Conservation (phyloP, 495 filamentous ascomycete genomes). For the Aspergillus carlsbadensis region DNA sequence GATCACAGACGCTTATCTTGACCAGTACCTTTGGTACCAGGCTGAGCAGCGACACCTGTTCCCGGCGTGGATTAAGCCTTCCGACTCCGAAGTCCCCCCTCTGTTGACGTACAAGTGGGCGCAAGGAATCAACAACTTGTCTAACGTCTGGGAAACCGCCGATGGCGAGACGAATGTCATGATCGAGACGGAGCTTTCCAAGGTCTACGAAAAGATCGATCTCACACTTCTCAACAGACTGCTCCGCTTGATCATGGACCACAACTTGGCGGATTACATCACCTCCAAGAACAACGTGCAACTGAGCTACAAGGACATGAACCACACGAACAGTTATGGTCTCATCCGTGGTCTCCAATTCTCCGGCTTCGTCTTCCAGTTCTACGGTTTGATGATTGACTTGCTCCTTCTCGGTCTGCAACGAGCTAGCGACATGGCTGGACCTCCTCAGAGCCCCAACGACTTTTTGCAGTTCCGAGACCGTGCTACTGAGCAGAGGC, state of each 20-base stretch:
- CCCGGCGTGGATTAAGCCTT: constrained; percentile 99
- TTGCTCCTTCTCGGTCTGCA: constrained; percentile 89
- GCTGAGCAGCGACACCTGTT: constrained; percentile 98
- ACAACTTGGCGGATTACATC: constrained; percentile 99
- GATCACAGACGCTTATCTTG: constrained; percentile 98
- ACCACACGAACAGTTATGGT: constrained; percentile 97
- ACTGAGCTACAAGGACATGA: constrained; percentile 99
- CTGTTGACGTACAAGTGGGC: constrained; percentile 98
- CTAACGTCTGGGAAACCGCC: constrained; percentile 91
- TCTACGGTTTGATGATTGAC: constrained; percentile 95
- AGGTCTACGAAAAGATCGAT: constrained; percentile 99
- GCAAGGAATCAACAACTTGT: constrained; percentile 99
- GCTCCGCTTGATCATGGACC: constrained; percentile 96
- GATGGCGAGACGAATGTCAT: constrained; percentile 99
- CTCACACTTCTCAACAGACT: constrained; percentile 92
- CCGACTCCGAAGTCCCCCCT: constrained; percentile 98
- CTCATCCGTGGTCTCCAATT: constrained; percentile 98
- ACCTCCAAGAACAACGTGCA: constrained; percentile 99
- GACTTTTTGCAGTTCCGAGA: constrained; percentile 98
- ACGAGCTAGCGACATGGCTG: constrained; percentile 94
- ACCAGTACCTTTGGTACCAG: constrained; percentile 99
- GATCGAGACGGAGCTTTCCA: constrained; percentile 97
- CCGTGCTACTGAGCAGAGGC: constrained; percentile 81
- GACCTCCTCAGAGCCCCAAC: constrained; percentile 93
- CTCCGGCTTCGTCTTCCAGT: constrained; percentile 98